Conservation (phyloP, 2,329 filamentous ascomycete species). For the Whalleya microplaca region DNA sequence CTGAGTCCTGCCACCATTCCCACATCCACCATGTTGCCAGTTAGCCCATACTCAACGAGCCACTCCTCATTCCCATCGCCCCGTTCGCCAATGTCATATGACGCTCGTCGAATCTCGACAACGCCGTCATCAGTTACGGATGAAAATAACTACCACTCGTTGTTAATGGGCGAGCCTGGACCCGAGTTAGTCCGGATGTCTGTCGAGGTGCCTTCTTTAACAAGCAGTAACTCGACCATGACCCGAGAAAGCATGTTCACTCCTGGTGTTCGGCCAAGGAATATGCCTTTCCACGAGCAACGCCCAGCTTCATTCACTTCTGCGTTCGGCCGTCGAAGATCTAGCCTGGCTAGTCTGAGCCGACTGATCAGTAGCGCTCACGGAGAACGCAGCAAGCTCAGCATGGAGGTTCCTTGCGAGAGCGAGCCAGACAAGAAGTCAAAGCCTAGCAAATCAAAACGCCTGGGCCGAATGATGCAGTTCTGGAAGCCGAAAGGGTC, state of each 20-base stretch:
- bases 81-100: conserved; percentile 69
- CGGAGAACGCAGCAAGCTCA: conserved; percentile 75
- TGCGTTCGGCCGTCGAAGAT: conserved; percentile 70
- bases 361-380: conserved; percentile 76
- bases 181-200: conserved; percentile 72
- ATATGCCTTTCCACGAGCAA: conserved; percentile 54
- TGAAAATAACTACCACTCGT: conserved; percentile 70
- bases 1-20: conserved; percentile 51
- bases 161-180: conserved; percentile 73
- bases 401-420: conserved; percentile 65
- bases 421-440: conserved; percentile 59
- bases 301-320: conserved; percentile 66
- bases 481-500: conserved; percentile 72
- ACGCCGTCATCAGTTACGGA: conserved; percentile 75
- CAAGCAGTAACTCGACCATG: conserved; percentile 78
- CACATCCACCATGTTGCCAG: conserved; percentile 49
- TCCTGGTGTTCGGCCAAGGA: conserved; percentile 41
- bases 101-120: conserved; percentile 73
- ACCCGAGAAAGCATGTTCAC: conserved; percentile 66
- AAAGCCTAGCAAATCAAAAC: conserved; percentile 67
- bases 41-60: conserved; percentile 68
- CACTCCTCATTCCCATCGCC: conserved; percentile 72
- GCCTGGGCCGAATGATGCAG: conserved; percentile 74
- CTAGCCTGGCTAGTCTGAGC: conserved; percentile 76
- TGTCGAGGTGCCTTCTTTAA: conserved; percentile 72